Evolutionary conservation across 2,329 filamentous ascomycete genomes (phyloP).

Genomic region (Nothomitra cinnamomea): DNA sequence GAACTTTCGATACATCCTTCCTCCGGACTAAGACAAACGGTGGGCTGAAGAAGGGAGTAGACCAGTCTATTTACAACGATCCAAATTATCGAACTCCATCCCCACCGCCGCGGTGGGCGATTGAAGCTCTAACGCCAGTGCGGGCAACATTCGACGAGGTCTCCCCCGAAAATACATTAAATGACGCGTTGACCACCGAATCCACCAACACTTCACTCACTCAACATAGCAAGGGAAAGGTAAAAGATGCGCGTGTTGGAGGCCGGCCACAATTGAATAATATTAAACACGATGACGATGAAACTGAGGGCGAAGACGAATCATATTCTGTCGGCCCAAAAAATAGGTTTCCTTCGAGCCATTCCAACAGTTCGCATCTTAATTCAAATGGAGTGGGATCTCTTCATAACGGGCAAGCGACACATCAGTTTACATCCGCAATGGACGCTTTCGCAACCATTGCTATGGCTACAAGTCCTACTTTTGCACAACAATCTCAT

Average conservation of each 20-base stretch:
- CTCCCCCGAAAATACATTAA: background rate
- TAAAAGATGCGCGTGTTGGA: no score
- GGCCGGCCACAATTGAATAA: background rate
- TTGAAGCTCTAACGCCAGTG: background rate
- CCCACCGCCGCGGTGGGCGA: slow-evolving; percentile 2
- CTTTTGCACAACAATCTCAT: slow-evolving; percentile 21
- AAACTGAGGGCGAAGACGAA: background rate
- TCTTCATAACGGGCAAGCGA: background rate
- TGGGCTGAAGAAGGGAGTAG: background rate
- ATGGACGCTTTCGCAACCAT: slow-evolving; percentile 30
- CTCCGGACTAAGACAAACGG: background rate
- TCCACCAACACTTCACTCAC: background rate
- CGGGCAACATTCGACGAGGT: background rate
- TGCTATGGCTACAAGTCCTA: slow-evolving; percentile 31
- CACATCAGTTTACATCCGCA: slow-evolving; percentile 7
- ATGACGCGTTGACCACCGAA: background rate
- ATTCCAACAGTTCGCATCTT: background rate
- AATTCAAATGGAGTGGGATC: background rate
- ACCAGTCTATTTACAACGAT: background rate
- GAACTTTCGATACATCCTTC: slow-evolving; percentile 2
- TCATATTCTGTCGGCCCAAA: background rate
- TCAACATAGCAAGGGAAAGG: background rate
- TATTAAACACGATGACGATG: background rate
- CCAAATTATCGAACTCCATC: slow-evolving; percentile 2
- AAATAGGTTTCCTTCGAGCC: background rate